phyloP scores from a whole-genome alignment of 192 early-diverging fungal genomes.

The Lunasporangiospora selenospora region DNA sequence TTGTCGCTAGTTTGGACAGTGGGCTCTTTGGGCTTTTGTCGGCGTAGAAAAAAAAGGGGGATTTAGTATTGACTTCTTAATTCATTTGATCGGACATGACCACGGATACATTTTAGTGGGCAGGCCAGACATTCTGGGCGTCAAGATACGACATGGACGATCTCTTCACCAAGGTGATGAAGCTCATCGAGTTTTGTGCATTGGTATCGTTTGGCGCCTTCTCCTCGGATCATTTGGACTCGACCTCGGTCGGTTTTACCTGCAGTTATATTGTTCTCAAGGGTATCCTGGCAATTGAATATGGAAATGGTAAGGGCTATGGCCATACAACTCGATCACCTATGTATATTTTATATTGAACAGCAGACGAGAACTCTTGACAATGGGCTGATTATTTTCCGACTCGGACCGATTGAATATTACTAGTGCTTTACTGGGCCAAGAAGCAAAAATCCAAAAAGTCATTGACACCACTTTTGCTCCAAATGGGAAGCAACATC shows the following conservation, averaged over 20 bases:
- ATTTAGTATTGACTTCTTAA: no score
- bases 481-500: conserved; percentile 52
- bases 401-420: no score
- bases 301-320: conserved; percentile 43
- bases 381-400: no score
- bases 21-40: conserved; percentile 18
- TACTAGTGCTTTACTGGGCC: conserved; percentile 34
- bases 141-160: conserved; percentile 27
- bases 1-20: conserved; percentile 8
- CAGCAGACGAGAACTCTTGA: no score
- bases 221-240: conserved; percentile 43
- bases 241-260: conserved; percentile 51
- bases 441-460: conserved; percentile 28
- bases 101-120: no score
- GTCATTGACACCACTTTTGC: conserved; percentile 37
- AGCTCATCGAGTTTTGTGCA: conserved; percentile 25
- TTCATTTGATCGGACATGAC: no score
- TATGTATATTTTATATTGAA: not conserved
- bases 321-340: no score
- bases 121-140: conserved; percentile 42
- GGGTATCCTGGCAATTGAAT: conserved; percentile 51
- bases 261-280: conserved; percentile 53
- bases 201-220: conserved; percentile 52
- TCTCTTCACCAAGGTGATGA: conserved; percentile 21
- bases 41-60: no score